Base-by-base conservation (phyloP, 2,329 filamentous ascomycete genomes). In the Monosporascus sp. region DNA sequence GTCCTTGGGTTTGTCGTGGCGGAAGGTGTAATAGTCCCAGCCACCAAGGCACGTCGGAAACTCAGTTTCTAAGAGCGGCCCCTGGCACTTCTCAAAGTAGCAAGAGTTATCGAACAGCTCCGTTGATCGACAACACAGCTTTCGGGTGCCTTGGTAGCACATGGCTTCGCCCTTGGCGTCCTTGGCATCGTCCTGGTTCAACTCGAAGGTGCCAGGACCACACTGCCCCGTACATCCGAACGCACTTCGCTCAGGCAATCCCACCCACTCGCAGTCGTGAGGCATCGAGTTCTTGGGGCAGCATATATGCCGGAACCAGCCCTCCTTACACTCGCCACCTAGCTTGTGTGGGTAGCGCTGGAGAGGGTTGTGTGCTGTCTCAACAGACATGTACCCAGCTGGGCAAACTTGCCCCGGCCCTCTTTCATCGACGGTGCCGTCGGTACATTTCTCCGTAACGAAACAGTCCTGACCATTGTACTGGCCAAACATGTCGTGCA, bases 391-490 rank as follows among this genome's bases (percentile, higher is more conserved):
- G 24, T 24, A 5, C 24, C 24, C 24, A 24, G 24, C 24, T 24
- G 24, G 24, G 24, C 24, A 24, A 24, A 24, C 24, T 24, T 24
- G 24, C 48, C 61, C 22, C 55, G 3, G 50, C 22, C 45, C 62
- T 67, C 53, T 37, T 37, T 61, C 51, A n/a, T 43, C 53, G 31
- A 48, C 52, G 3, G 45, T 45, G n/a, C 60, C 60, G 49, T 63
- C 62, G 15, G 57, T 62, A 54, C 60, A 65, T 6, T 36, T 45
- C 18, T 54, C 39, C 2, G 63, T 66, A 8, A 66, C 59, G 51
- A 57, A 66, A 54, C 65, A 67, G 49, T 63, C 52, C 50, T 67
- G 61, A 5, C 64, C 63, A 3, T 58, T 67, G 51, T 58, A 67
- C 1, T 54, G 48, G 24, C 24, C 24, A 24, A 24, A 24, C 24